Conservation (phyloP, 768 basidiomycete species). For the Dacryopinax primogenitus region DNA sequence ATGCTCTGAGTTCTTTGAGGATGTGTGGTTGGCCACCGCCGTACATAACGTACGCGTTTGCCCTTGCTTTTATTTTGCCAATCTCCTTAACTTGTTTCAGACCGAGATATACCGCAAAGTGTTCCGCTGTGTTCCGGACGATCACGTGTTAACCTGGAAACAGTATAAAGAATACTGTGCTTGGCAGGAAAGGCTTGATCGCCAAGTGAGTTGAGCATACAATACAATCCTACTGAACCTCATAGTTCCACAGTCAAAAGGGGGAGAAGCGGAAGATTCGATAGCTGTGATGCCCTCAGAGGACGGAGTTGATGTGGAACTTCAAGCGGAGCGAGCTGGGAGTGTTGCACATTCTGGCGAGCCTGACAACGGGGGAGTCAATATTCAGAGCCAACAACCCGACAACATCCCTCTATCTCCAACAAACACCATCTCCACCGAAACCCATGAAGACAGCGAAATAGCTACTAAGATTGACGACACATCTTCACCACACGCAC, state of each 20-base stretch:
- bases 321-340: conserved; percentile 14
- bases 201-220: conserved; percentile 39
- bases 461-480: conserved; percentile 11
- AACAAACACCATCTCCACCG: conserved; percentile 3
- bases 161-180: conserved; percentile 77
- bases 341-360: conserved; percentile 12
- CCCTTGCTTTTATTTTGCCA: background rate
- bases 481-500: background rate
- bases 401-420: background rate
- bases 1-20: conserved; percentile 75
- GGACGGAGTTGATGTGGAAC: conserved; percentile 21
- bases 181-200: conserved; percentile 61
- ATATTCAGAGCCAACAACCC: background rate
- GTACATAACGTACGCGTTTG: conserved; percentile 62
- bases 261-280: conserved; percentile 20
- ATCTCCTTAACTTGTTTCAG: conserved; percentile 30
- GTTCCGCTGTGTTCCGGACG: conserved; percentile 88
- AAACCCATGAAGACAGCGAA: conserved; percentile 11
- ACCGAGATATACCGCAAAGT: conserved; percentile 94
- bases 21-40: conserved; percentile 77
- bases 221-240: background rate
- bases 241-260: conserved; percentile 27
- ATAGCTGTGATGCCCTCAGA: conserved; percentile 49
- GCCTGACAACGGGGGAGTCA: background rate
- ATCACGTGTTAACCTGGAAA: conserved; percentile 88